Base-by-base conservation (phyloP, 2,329 filamentous ascomycete genomes). In the Coniochaeta hoffmannii region DNA sequence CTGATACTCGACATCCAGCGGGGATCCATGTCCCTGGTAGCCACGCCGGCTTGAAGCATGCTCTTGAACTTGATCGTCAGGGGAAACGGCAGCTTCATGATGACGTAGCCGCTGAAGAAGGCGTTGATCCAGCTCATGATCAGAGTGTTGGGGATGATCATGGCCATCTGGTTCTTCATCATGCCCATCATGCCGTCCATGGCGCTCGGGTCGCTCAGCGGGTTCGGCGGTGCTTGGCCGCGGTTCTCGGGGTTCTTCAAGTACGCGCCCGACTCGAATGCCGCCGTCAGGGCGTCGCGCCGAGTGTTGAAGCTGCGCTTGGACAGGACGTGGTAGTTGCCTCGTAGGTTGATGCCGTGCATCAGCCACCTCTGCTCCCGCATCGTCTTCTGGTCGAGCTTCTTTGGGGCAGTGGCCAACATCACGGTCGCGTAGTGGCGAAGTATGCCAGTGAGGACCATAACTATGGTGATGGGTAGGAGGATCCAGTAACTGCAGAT, bases 181-280 rank as follows among this genome's bases (percentile, higher is more conserved):
- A 96, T 96, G 63, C 94, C 93, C 94, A 99, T 99, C 94, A 99
- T 99, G 63, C 92, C 93, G 69, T 99, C 95, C 94, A 99, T 99
- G 57, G 90, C 90, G 50, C 88, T 88, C 22, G 95, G 95, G 70
- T 99, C 94, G 11, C 88, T 89, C 83, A 99, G 91, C 4, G 94
- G 94, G 73, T 97, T 99, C 35, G 90, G 85, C 19, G 91, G 87
- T 3, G 91, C 88, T 73, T 97, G 89, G 53, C 92, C 92, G 68
- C 88, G 86, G 66, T 79, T 83, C 55, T 94, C 89, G 1, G 91
- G 92, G 60, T 95, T 89, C 69, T 96, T 97, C 50, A 99, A 78
- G 68, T 91, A 99, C 32, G 83, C 83, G 50, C 95, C 94, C 24
- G 84, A 87, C 70, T 97, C 89, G 74, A 88, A 97, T 12, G 87